Evolutionary conservation across 768 basidiomycete species (phyloP), one percentile per base, ranked within the genome.

Genomic region (Hypholoma sublateritium): DNA sequence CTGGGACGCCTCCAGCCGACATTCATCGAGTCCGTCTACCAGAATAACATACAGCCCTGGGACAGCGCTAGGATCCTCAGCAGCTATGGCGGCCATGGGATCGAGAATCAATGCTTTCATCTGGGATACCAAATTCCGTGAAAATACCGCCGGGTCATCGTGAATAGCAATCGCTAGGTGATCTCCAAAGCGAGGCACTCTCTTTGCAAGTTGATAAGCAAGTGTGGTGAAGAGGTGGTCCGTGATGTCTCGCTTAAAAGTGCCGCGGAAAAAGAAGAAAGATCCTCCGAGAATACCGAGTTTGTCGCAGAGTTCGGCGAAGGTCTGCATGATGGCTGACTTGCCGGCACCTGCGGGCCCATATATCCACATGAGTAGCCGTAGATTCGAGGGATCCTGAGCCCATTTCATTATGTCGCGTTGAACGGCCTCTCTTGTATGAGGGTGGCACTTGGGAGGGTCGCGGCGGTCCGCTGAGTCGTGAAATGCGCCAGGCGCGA

Each of bases 11-110:
- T 52, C 22, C 21, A 49, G 53, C 5, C n/a, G 13, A 24, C 65
- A 66, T 56, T 66, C 61, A 13, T 66, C 64, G 9, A 65, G 50
- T 8, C 64, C 64, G 43, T 65, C 64, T 12, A 65, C 22, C 32
- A 65, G 45, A 32, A 61, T 56, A n/a, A 59, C 17, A 12, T 19
- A 28, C 25, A 28, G 25, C 25, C 25, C 4, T 28, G 3, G 25
- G 0, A 53, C 39, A 45, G 35, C 21, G 12, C 2, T 16, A 9
- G 16, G 47, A 19, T 28, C 32, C 22, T 24, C 16, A 6, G 16
- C 12, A 25, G 11, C 37, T 9, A 42, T n/a, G 5, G 39, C 16
- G 13, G 22, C 28, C 13, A 58, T 21, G 1, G 58, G 64, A 0
- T 61, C 50, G 21, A 56, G 37, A 25, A 65, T 39, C 13, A 65